Conservation (phyloP, 257 asterid species). For the Lantana camara region DNA sequence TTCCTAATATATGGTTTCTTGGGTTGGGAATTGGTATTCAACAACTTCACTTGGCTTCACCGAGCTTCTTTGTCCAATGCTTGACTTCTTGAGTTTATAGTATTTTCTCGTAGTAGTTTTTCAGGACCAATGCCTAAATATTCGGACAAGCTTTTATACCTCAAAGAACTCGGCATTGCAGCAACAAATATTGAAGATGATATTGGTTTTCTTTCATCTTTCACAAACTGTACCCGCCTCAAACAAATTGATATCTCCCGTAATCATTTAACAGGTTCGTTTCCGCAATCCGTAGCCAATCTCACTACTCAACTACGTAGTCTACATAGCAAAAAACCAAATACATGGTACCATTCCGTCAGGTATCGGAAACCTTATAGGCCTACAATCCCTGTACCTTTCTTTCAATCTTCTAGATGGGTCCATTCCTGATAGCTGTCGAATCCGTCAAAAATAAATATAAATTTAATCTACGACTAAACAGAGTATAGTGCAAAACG, state of each 20-base stretch:
- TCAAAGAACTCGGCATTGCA: slow-evolving; percentile 22
- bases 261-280: slow-evolving; percentile 28
- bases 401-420: too few species aligned
- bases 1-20: slow-evolving; percentile 25
- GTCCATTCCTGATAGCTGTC: slow-evolving; percentile 36
- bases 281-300: slow-evolving; percentile 38
- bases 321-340: slow-evolving; percentile 26
- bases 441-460: too few species aligned
- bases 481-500: too few species aligned
- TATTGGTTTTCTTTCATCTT: slow-evolving; percentile 32
- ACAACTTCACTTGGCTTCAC: slow-evolving; percentile 28
- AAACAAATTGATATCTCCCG: slow-evolving; percentile 5
- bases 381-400: too few species aligned
- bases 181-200: slow-evolving; percentile 20
- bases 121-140: slow-evolving; percentile 32
- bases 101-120: slow-evolving; percentile 15
- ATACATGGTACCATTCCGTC: slow-evolving; percentile 40
- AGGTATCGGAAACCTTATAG: slow-evolving; percentile 18
- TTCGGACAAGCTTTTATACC: not conserved
- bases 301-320: slow-evolving; percentile 27
- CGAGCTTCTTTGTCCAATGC: slow-evolving; percentile 20
- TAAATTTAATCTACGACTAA: too few species aligned
- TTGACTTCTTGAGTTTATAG: slow-evolving; percentile 10
- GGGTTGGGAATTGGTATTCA: slow-evolving; percentile 29
- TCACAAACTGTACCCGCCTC: slow-evolving; percentile 35